A percentile compares a stretch with the other conserved stretches of the same genome.
These are phyloP conservation scores for Cadophora sp. DNA, from an alignment of 2,329 filamentous ascomycete species.

Conservation along the genomic window DNA sequence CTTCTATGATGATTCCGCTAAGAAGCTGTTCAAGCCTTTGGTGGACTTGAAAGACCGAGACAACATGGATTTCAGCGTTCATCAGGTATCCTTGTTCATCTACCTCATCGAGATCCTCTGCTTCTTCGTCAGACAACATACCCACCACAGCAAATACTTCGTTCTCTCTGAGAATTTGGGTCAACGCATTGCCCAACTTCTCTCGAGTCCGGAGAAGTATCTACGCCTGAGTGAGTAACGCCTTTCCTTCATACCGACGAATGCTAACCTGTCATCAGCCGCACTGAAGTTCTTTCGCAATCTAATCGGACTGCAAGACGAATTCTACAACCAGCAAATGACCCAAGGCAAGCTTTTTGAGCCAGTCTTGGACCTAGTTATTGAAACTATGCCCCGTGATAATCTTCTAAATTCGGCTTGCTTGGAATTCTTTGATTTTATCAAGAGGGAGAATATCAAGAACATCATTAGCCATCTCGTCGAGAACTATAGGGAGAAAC, in stretches of 20 bases:
- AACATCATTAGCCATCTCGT: constrained; percentile 84
- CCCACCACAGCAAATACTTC: constrained; percentile 86
- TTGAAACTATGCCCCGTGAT: constrained; percentile 86
- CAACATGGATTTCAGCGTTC: constrained; percentile 75
- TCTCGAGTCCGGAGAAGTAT: constrained; percentile 87
- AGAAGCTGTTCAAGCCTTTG: constrained; percentile 85
- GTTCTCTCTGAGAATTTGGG: constrained; percentile 81
- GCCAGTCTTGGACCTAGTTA: constrained; percentile 83
- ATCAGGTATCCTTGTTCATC: constrained; percentile 88
- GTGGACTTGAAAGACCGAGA: constrained; percentile 76
- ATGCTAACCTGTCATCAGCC: constrained; percentile 55
- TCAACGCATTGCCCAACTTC: constrained; percentile 80
- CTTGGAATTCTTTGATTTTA: constrained; percentile 90
- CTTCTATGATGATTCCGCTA: constrained; percentile 89
- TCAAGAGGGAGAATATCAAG: constrained; percentile 83
- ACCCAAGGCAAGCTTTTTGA: constrained; percentile 82
- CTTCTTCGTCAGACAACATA: constrained; percentile 92
- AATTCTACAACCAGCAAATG: constrained; percentile 88
- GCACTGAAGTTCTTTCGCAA: constrained; percentile 94
- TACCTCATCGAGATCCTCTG: constrained; percentile 93
- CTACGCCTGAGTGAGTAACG: constrained; percentile 79
- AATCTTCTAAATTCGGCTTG: constrained; percentile 94
- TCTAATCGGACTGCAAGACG: constrained; percentile 83
- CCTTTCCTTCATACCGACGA: constrained; percentile 8
- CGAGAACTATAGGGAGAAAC: constrained; percentile 79